Base-by-base conservation (phyloP, 805 yeast species). In the Candida succiphila region DNA sequence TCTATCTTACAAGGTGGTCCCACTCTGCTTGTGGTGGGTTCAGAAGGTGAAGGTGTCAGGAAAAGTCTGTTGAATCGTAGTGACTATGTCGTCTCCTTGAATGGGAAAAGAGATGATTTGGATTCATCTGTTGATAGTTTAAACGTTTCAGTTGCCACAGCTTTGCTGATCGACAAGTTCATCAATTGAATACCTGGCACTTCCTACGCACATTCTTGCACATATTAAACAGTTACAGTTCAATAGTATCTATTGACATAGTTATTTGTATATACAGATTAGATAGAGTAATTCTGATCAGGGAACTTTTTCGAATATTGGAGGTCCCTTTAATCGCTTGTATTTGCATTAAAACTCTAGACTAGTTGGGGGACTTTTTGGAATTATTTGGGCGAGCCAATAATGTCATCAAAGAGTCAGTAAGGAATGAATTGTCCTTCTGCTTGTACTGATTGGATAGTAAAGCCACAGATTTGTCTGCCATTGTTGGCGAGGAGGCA, bases 131-230 rank as follows among this genome's bases (percentile, higher is more conserved):
- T 87, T 25, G 95, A 86, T 49, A 82, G 94, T 21, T 60, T 87
- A 48, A 87, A 87, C 50, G 96, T 85, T 22, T 83, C 92, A 49
- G 95, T 87, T 7, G 96, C 96, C 1, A 70, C 88, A 1, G 92
- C 88, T 1, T 48, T 87, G 20, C 49, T 87, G 31, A 58, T 85
- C 7, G 47, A 46, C 6, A 51, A 48, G 32, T 39, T 45, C 27
- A 15, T 40, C 17, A 29, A 3, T 13, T 18, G 24, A 28, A 13
- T 17, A 16, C 18, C 9, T n/a, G 18, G 5, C 5, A 8, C 13
- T 16, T 4, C 17, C 18, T 14, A 5, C 28, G n/a, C n/a, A n/a
- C n/a, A n/a, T n/a, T n/a, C n/a, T n/a, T n/a, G n/a, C n/a, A n/a
- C n/a, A n/a, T n/a, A n/a, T n/a, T n/a, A n/a, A n/a, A n/a, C n/a